These are phyloP conservation scores for Clonostachys chloroleuca DNA, from an alignment of 2,329 filamentous ascomycete genomes.

Conservation along the genomic window DNA sequence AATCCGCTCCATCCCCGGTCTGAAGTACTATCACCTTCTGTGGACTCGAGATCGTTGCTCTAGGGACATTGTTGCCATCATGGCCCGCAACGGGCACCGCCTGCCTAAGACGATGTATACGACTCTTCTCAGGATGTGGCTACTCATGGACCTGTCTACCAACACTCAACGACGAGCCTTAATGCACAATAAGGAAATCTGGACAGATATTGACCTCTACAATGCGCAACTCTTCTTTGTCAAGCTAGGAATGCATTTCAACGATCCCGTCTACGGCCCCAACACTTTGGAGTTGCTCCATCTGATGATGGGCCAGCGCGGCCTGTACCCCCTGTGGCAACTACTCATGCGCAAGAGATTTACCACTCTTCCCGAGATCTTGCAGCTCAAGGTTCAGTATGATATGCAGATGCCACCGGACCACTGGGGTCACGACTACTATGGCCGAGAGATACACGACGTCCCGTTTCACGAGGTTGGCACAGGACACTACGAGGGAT, in stretches of 20 bases:
- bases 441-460: slow-evolving; percentile 34
- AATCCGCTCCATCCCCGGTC: slow-evolving; percentile 51
- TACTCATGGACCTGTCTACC: slow-evolving; percentile 63
- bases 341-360: slow-evolving; percentile 54
- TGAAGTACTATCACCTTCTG: slow-evolving; percentile 67
- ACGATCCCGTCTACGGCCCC: slow-evolving; percentile 54
- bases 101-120: slow-evolving; percentile 41
- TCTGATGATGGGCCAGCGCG: slow-evolving; percentile 56
- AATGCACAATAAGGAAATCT: slow-evolving; percentile 46
- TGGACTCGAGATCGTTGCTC: slow-evolving; percentile 50
- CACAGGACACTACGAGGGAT: slow-evolving; percentile 47
- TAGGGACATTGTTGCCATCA: slow-evolving; percentile 56
- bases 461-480: slow-evolving; percentile 51
- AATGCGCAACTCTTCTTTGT: slow-evolving; percentile 61
- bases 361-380: slow-evolving; percentile 40
- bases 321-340: slow-evolving; percentile 51
- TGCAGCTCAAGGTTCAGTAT: slow-evolving; percentile 56
- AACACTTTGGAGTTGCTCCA: slow-evolving; percentile 45
- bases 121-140: slow-evolving; percentile 65
- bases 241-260: slow-evolving; percentile 69
- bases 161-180: slow-evolving; percentile 48
- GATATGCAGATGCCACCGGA: slow-evolving; percentile 16
- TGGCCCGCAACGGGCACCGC: slow-evolving; percentile 54
- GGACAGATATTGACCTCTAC: slow-evolving; percentile 57
- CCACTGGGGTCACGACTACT: slow-evolving; percentile 6